These are phyloP conservation scores for Tanacetum coccineum DNA, from an alignment of 129 eudicot genomes.

Conservation along the genomic window DNA sequence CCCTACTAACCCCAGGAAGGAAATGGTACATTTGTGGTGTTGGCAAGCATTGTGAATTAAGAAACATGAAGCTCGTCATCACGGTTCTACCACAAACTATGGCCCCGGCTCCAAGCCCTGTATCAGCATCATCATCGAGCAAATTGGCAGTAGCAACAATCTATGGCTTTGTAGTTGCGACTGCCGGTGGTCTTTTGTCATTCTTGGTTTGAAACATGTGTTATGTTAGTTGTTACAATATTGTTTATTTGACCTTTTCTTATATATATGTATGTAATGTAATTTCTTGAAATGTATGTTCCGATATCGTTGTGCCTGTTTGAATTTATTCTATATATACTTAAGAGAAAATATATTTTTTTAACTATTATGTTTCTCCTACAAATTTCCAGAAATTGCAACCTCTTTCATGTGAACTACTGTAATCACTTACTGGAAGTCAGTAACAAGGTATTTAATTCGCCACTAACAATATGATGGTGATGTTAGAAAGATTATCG, in stretches of 20 bases:
- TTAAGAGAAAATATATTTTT: not conserved
- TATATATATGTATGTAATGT: no score
- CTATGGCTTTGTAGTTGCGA: conserved; percentile 9
- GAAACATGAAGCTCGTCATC: conserved; percentile 38
- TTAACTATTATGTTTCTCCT: not conserved
- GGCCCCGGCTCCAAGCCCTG: conserved; percentile 29
- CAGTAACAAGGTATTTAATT: no score
- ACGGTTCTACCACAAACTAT: conserved; percentile 28
- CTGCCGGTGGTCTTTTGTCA: conserved; percentile 11
- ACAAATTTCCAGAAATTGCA: no score
- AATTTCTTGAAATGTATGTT: not conserved
- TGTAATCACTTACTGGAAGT: no score
- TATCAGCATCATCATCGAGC: conserved; percentile 9
- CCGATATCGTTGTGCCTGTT: not conserved
- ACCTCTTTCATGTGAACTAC: no score
- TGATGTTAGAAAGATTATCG: no score
- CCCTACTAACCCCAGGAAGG: conserved; percentile 42
- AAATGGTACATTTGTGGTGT: conserved; percentile 61
- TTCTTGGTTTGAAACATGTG: conserved; percentile 12
- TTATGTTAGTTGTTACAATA: not conserved
- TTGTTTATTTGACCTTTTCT: not conserved
- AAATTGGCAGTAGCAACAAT: conserved; percentile 4
- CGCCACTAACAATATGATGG: no score
- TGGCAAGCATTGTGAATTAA: conserved; percentile 31
- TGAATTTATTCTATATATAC: conserved; percentile 8